Evolutionary conservation across 441 rosid species (phyloP), one percentile per base, ranked within the genome.

Genomic region (Biscutella laevigata): DNA sequence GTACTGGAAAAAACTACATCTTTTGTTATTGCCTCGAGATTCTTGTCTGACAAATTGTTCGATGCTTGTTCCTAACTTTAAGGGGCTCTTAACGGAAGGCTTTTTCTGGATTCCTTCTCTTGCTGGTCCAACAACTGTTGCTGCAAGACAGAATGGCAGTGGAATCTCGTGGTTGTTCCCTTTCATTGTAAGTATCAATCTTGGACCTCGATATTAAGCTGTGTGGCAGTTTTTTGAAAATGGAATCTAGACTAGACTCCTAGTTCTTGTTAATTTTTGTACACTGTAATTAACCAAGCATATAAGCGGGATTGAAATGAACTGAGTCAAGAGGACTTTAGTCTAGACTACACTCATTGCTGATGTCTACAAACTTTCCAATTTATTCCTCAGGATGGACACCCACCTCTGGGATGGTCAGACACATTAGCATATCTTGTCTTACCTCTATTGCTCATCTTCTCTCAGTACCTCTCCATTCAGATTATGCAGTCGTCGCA

Each of bases 71-170:
- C 54, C 29, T 39, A 30, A 71, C 64, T 42, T 62, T 29, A 57
- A 90, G 96, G 98, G 96, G 26, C 96, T 91, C 56, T 90, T 91
- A 34, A 76, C 95, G 5, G 98, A 91, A 81, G 96, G 98, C 46
- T 91, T 91, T 76, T 87, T 91, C 69, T 87, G 96, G 96, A 91
- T 91, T 77, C 98, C 96, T 58, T 81, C 98, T 35, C 73, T 91
- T 13, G 79, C 98, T 54, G 96, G 98, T 64, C 96, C 98, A 45
- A 91, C 96, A 14, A 80, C 96, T 26, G 67, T 81, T 59, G 95
- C 92, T 52, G 79, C 90, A 40, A 81, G 88, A 63, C 98, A 83
- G 63, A 83, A 38, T 49, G 95, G 94, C 59, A 76, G 90, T 59
- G 94, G 94, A 59, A 74, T 80, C 65, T 87, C 96, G 28, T 91